Evolutionary conservation across 331 rosid genomes (phyloP).

Genomic region (Spiraea crenata): DNA sequence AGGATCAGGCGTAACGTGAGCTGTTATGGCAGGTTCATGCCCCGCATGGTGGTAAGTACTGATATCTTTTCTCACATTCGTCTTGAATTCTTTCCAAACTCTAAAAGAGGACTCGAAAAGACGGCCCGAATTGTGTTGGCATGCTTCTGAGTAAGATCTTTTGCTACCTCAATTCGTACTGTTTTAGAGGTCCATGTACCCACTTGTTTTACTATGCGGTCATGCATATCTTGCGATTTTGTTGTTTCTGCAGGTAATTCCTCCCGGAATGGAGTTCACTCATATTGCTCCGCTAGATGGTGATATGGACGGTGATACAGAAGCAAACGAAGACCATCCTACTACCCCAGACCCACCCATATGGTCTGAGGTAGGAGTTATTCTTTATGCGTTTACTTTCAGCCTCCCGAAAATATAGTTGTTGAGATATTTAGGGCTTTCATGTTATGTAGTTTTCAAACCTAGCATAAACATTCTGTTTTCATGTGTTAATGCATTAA

Average conservation of each 20-base stretch:
- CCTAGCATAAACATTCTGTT: constrained; percentile 15
- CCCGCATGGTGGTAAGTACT: constrained; percentile 85
- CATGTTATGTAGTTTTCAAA: constrained; percentile 17
- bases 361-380: constrained; percentile 84
- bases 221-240: constrained; percentile 14
- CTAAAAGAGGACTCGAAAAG: background rate
- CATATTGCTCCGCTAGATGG: constrained; percentile 89
- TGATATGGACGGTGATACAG: constrained; percentile 83
- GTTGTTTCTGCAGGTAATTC: constrained; percentile 61
- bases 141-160: background rate
- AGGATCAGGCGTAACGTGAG: constrained; percentile 97
- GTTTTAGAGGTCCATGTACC: constrained; percentile 15
- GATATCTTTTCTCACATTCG: constrained; percentile 3
- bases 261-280: constrained; percentile 99
- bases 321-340: constrained; percentile 82
- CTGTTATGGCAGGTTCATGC: constrained; percentile 98
- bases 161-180: background rate
- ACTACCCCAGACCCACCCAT: constrained; percentile 86
- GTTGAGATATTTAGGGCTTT: constrained; percentile 14
- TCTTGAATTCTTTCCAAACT: constrained; percentile 11
- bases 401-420: constrained; percentile 28
- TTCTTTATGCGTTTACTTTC: constrained; percentile 30
- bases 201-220: background rate
- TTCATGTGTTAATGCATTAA: constrained; percentile 24
- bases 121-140: background rate